Conservation (phyloP, 371 early-diverging fungal genomes). For the Mortierella polycephala region DNA sequence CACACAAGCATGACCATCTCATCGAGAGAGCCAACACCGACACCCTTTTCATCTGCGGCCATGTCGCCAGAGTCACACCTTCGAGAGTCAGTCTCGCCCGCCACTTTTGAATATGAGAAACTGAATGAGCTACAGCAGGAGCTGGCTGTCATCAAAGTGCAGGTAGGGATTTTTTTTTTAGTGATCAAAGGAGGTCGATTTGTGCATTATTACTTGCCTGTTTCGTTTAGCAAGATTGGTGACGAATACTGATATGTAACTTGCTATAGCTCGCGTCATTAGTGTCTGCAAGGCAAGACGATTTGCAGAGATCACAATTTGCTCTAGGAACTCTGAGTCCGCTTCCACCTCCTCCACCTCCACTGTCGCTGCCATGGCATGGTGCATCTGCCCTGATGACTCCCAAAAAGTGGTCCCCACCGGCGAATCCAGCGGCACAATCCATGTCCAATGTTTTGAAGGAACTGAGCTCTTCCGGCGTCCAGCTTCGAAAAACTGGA, state of each 20-base stretch:
- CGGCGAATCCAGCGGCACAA: slow-evolving; percentile 17
- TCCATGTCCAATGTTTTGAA: slow-evolving; percentile 43
- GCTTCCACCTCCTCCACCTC: slow-evolving; percentile 20
- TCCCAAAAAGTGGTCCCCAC: slow-evolving; percentile 31
- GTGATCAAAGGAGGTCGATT: too few relatives aligned
- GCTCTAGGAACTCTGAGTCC: slow-evolving; percentile 4
- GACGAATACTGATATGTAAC: neutral
- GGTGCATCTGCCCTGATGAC: neutral
- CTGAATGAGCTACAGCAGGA: slow-evolving; percentile 35
- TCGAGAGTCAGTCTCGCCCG: neutral
- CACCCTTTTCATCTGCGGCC: slow-evolving; percentile 1
- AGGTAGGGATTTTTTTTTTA: slow-evolving; percentile 10
- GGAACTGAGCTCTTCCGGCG: slow-evolving; percentile 32
- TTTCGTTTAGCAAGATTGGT: neutral
- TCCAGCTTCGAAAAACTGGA: slow-evolving; percentile 39
- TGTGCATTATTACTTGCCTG: too few relatives aligned
- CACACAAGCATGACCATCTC: slow-evolving; percentile 6
- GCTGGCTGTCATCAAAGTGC: slow-evolving; percentile 34
- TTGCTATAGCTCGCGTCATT: slow-evolving; percentile 24
- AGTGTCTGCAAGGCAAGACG: slow-evolving; percentile 34
- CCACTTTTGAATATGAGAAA: slow-evolving; percentile 21
- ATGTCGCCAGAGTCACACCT: neutral
- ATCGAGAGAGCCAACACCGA: slow-evolving; percentile 11
- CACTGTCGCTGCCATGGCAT: slow-evolving; percentile 23
- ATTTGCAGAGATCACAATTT: slow-evolving; percentile 9